Evolutionary conservation across 176 grass and related monocot genomes (phyloP), one percentile per base, ranked within the genome.

Genomic region (Echinochloa phyllopogon): DNA sequence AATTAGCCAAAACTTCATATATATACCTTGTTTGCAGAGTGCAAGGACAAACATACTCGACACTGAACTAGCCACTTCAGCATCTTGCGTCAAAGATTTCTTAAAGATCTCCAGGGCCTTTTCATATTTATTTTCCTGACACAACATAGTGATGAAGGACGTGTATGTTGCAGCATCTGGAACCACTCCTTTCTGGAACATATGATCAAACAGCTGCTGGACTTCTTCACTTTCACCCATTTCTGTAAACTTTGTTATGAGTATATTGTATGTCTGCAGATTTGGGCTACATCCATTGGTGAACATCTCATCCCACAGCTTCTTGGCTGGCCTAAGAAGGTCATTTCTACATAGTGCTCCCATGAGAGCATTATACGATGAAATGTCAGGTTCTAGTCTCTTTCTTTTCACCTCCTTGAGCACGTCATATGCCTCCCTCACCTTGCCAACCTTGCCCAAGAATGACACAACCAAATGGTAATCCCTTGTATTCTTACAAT

Each of bases 231-330:
- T 84, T 88, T 90, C 76, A 82, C 91, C 83, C 52, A 84, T 90
- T 74, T 91, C 91, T 39, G 80, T 83, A 77, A 98, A 92, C 61
- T 95, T 98, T 47, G 75, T 82, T 52, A 98, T 93, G 57, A 98
- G 79, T 85, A 95, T 95, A 77, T 92, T 98, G 67, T 98, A 98
- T 17, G 92, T 98, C 29, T 90, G 82, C 81, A 98, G 85, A 93
- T 95, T 95, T 82, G 91, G 89, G 75, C 43, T 62, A 85, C 76
- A 95, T 0, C 83, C 89, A 82, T 77, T 85, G 65, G 86, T 88
- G 87, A 98, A 98, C 91, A 98, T 98, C 82, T 98, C 93, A 90
- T 98, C 95, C 93, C 93, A 98, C 72, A 98, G 82, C 71, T 98
- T 98, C 83, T 93, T 98, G 52, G 95, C 93, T 0, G 93, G 95